phyloP scores from a whole-genome alignment of 2,329 filamentous ascomycete genomes.

The Xylariomycetidae sp. region DNA sequence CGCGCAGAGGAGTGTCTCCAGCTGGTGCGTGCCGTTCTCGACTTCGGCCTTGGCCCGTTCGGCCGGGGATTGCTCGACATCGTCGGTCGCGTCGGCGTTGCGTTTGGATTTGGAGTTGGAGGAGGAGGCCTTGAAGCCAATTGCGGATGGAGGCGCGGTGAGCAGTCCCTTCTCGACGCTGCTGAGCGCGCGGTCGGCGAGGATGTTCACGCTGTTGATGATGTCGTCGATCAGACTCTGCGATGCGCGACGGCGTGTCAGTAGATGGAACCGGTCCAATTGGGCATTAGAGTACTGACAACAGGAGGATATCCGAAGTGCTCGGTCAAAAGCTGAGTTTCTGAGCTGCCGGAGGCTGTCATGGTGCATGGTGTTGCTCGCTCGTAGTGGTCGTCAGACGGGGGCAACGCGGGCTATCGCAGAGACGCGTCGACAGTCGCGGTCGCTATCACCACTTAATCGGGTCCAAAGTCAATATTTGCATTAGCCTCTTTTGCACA shows the following conservation, averaged over 20 bases:
- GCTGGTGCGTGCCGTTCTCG: constrained; percentile 78
- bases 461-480: constrained; percentile 30
- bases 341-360: constrained; percentile 29
- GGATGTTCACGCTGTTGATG: constrained; percentile 91
- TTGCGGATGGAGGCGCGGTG: constrained; percentile 62
- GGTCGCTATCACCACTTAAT: too few species aligned
- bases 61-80: constrained; percentile 30
- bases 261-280: constrained; percentile 2
- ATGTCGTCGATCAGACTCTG: constrained; percentile 95
- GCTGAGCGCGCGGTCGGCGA: constrained; percentile 83
- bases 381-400: constrained; percentile 1
- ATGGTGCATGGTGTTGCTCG: constrained; percentile 24
- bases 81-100: constrained; percentile 33
- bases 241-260: constrained; percentile 3
- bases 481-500: too few species aligned
- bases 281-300: constrained; percentile 44
- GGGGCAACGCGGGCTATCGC: neutral
- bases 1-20: constrained; percentile 75
- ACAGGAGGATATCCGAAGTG: constrained; percentile 93
- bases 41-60: constrained; percentile 59
- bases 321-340: constrained; percentile 76
- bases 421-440: constrained; percentile 15
- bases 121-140: constrained; percentile 65
- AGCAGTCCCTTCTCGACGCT: constrained; percentile 80
- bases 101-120: constrained; percentile 15